Conservation (phyloP, 176 grass and related monocot genomes). For the Raddia guianensis region DNA sequence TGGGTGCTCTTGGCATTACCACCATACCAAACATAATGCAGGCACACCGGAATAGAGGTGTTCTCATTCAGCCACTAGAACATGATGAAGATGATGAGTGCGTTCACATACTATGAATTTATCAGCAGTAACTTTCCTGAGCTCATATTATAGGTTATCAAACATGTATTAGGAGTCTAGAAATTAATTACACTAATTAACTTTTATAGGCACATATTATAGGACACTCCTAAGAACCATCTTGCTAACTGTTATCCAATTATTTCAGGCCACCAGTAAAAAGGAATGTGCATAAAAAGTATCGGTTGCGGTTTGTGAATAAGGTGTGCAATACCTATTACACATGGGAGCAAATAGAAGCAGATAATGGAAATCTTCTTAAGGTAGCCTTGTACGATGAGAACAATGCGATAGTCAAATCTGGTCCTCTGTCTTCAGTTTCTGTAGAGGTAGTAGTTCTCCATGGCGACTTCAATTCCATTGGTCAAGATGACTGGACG, state of each 20-base stretch:
- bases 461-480: conserved; percentile 3
- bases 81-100: conserved; percentile 6
- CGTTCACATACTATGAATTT: background rate
- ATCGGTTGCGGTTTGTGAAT: background rate
- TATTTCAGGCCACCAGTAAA: background rate
- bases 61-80: background rate
- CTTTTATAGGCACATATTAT: too few relatives aligned
- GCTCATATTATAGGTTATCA: background rate
- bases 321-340: background rate
- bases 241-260: background rate
- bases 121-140: too few relatives aligned
- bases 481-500: background rate
- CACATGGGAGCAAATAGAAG: background rate
- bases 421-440: conserved; percentile 11
- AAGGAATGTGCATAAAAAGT: background rate
- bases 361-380: background rate
- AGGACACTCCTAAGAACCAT: background rate
- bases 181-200: too few relatives aligned
- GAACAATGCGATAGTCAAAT: background rate
- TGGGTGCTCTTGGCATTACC: too few relatives aligned
- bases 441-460: background rate
- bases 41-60: background rate
- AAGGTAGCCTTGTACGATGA: conserved; percentile 1
- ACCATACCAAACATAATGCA: background rate
- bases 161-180: background rate